Percentiles rank a stretch among this genome's conserved stretches.
These are phyloP conservation scores for Cyberlindnera veronae DNA, from an alignment of 805 yeast species.

Conservation along the genomic window DNA sequence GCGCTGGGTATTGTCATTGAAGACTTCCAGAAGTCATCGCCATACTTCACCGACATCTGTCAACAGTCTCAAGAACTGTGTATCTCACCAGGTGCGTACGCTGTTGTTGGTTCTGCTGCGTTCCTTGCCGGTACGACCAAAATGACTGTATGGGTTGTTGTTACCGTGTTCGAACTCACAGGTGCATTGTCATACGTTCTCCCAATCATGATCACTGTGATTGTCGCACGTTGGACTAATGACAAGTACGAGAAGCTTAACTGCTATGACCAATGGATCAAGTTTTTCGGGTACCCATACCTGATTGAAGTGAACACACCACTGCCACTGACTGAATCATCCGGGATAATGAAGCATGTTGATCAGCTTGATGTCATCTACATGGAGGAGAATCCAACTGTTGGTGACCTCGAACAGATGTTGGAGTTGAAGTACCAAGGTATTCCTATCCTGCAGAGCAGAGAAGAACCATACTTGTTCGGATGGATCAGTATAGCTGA, in stretches of 20 bases:
- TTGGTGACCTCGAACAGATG: slow-evolving; percentile 27
- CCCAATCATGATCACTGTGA: slow-evolving; percentile 82
- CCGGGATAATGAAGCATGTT: slow-evolving; percentile 33
- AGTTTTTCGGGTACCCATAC: slow-evolving; percentile 38
- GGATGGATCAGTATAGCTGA: slow-evolving; percentile 44
- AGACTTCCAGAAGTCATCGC: slow-evolving; percentile 39
- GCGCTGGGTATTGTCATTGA: slow-evolving; percentile 51
- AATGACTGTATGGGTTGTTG: slow-evolving; percentile 76
- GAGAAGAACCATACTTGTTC: slow-evolving; percentile 31
- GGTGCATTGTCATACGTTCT: slow-evolving; percentile 82
- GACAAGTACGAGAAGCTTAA: slow-evolving; percentile 58
- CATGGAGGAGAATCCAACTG: slow-evolving; percentile 29
- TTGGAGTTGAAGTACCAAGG: slow-evolving; percentile 31
- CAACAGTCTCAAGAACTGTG: slow-evolving; percentile 46
- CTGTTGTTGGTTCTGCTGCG: slow-evolving; percentile 85
- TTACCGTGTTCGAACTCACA: slow-evolving; percentile 75
- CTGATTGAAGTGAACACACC: slow-evolving; percentile 38
- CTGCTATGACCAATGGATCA: slow-evolving; percentile 61
- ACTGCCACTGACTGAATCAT: slow-evolving; percentile 36
- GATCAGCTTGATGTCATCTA: slow-evolving; percentile 29
- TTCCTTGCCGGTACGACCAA: slow-evolving; percentile 78
- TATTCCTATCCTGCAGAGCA: slow-evolving; percentile 42
- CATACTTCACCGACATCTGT: slow-evolving; percentile 36
- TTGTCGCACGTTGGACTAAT: slow-evolving; percentile 68
- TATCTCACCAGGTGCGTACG: slow-evolving; percentile 83